A percentile compares a stretch with the other conserved stretches of the same genome.
Conservation (phyloP, 148 eudicot genomes). For the Vaccinium macrocarpon region DNA sequence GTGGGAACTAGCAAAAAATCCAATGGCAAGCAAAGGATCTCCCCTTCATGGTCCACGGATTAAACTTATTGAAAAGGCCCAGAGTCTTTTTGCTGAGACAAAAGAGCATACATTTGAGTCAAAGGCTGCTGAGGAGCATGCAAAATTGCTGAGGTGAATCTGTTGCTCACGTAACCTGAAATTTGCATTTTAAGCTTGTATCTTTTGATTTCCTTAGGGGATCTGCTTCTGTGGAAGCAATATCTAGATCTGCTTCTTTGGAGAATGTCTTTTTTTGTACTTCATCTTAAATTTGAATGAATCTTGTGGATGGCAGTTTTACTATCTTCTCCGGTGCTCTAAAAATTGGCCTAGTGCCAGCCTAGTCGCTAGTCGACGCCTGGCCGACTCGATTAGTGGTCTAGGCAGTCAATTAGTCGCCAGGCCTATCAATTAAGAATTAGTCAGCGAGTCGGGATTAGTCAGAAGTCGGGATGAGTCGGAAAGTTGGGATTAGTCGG, state of each 20-base stretch:
- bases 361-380: too few relatives aligned
- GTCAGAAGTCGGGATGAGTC: too few relatives aligned
- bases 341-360: too few relatives aligned
- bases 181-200: not conserved
- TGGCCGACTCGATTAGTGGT: too few relatives aligned
- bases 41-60: slow-evolving; percentile 92
- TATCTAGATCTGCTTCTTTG: not conserved
- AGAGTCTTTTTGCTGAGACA: slow-evolving; percentile 77
- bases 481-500: too few relatives aligned
- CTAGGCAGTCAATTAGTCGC: too few relatives aligned
- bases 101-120: slow-evolving; percentile 93
- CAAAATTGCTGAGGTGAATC: slow-evolving; percentile 73
- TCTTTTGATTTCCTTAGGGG: not conserved
- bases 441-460: too few relatives aligned
- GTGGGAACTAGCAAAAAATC: slow-evolving; percentile 80
- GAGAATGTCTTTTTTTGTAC: not conserved
- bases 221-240: not conserved
- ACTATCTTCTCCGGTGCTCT: not conserved
- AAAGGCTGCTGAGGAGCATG: slow-evolving; percentile 98
- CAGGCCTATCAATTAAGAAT: too few relatives aligned
- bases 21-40: slow-evolving; percentile 91
- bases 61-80: slow-evolving; percentile 84
- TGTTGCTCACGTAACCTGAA: not conserved
- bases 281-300: not conserved
- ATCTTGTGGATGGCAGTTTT: not conserved